Base-by-base conservation (phyloP, 2,329 filamentous ascomycete species). In the Grosmannia huntii region DNA sequence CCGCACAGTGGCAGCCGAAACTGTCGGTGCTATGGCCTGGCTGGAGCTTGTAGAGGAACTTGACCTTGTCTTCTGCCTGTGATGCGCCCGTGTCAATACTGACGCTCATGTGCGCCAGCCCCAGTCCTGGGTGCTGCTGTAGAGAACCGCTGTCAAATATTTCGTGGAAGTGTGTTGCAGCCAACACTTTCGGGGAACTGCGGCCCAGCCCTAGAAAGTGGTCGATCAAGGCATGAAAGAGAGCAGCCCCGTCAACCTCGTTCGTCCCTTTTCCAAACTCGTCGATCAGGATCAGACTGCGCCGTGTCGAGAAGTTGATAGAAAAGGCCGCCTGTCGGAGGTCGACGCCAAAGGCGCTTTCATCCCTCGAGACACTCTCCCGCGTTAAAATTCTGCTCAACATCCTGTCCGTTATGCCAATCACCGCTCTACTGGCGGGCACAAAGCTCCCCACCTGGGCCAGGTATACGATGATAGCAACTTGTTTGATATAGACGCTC, bases 381-480 rank as follows among this genome's bases (percentile, higher is more conserved):
- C 84, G 76, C 0, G 90, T 91, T 21, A 87, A 83, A 54, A 96
- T 87, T 23, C 90, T 83, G 1, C 91, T 95, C 54, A 97, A 72
- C 52, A 99, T 95, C 67, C 89, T 95, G 73, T 97, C 94, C 0
- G 92, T 96, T 41, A 97, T 72, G 0, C 94, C 92, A 61, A 99
- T 85, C 1, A 72, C 80, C 10, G 91, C 92, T 31, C 71, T 75
- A 19, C 84, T 78, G 1, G 91, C 92, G 1, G 94, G 92, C 1
- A 99, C 89, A 68, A 89, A 97, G 68, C 90, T 92, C 56, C 94
- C 94, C 57, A 96, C 82, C 67, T 99, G 94, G 0, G 94, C 89
- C 70, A 99, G 80, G 67, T 94, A 96, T 16, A 95, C 85, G 60
- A 96, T 94, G 55, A 96, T 74, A 5, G 91, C 94, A 36, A 89